Base-by-base conservation (phyloP, 768 basidiomycete species). In the Trametes cubensis region DNA sequence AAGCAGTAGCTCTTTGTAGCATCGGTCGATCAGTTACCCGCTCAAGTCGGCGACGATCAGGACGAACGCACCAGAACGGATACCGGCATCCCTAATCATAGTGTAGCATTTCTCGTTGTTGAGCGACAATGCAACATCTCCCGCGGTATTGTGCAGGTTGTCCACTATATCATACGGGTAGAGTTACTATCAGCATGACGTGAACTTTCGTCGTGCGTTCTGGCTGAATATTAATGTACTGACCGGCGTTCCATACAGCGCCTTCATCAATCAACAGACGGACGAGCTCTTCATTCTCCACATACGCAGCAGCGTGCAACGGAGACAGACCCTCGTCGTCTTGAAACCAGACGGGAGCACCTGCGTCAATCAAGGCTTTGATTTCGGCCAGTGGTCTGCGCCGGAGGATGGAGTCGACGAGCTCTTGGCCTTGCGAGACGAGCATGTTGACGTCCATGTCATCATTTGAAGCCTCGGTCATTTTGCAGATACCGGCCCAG, bases 291-390 rank as follows among this genome's bases (percentile, higher is more conserved):
- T 80, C 71, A 66, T 89, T 84, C 67, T 89, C 86, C 48, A 82
- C 73, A 66, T 89, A 94, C 1, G 87, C 90, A 14, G 92, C 96
- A 17, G 92, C 94, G 70, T 98, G 96, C 47, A 98, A 74, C 18
- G 87, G 81, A 5, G 93, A 94, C 64, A 86, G 87, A 0, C 94
- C 95, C 8, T 79, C 79, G 50, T 85, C 83, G 71, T 89, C 90
- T 74, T 97, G 94, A 71, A 89, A 94, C 95, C 96, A 98, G 51
- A 92, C 74, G 1, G 92, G 92, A 7, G 93, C 89, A 18, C 87
- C 92, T 6, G 78, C 79, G 11, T 84, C 80, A 64, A 92, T 78
- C 38, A 87, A 71, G 15, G 70, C 71, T 63, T 79, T 77, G 55
- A 90, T 76, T 17, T 72, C 73, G 18, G 79, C 77, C 48, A 73